These are phyloP conservation scores for Lipomyces anomalus DNA, from an alignment of 805 yeast species.

Conservation along the genomic window DNA sequence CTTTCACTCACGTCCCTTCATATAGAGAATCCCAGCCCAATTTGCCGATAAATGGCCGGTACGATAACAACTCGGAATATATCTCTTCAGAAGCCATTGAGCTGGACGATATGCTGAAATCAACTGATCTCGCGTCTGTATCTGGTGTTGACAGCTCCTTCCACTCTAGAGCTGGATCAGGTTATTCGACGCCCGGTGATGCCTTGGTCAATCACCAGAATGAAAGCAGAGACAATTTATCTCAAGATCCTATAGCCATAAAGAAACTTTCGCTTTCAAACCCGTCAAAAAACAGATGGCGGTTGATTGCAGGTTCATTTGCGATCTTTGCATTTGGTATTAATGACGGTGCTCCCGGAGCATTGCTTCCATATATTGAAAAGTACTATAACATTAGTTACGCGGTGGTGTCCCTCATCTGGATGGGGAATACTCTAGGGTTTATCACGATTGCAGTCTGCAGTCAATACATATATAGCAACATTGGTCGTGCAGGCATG, in stretches of 20 bases:
- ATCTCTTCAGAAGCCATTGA: no score
- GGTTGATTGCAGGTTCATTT: neutral
- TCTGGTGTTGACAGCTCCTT: no score
- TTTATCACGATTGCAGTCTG: conserved; percentile 45
- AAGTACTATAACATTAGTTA: conserved; percentile 44
- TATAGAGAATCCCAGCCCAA: no score
- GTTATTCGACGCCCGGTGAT: neutral
- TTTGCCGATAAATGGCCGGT: no score
- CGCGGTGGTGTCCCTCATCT: conserved; percentile 50
- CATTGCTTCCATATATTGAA: conserved; percentile 50
- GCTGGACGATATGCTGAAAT: no score
- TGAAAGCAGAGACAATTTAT: no score
- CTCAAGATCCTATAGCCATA: no score
- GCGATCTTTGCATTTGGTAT: conserved; percentile 10
- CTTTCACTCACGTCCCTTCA: no score
- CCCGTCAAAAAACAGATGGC: conserved; percentile 1
- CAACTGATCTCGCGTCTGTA: no score
- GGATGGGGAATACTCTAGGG: conserved; percentile 54
- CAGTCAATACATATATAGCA: conserved; percentile 40
- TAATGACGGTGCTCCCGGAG: conserved; percentile 54
- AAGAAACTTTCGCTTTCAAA: neutral
- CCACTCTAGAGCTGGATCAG: no score
- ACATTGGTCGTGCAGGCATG: conserved; percentile 27
- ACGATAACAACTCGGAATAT: no score
- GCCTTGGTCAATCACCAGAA: no score